Base-by-base conservation (phyloP, 176 grass and related monocot genomes). In the Oryza nivara region DNA sequence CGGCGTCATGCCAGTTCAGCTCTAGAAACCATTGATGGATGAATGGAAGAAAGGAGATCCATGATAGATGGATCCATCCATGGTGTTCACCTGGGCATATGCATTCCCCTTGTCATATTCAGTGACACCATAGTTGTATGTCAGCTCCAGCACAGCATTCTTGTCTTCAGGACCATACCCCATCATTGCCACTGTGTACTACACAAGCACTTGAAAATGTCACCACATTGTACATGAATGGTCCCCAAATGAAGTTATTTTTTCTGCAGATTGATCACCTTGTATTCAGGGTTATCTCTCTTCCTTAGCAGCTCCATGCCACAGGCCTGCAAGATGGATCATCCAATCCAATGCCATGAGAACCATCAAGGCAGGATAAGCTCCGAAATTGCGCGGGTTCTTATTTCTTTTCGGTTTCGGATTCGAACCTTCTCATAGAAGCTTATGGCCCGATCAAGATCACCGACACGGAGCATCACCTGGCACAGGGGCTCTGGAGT, bases 111-210 rank as follows among this genome's bases (percentile, higher is more conserved):
- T 94, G 17, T 80, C 82, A 73, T 94, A 94, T 23, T 94, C 85
- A 19, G 58, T 78, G 80, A 90, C 85, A 0, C 88, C 88, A 10
- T 95, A 88, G 68, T 95, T 95, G 82, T 95, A 92, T 2, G 87
- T 92, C 77, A 92, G 69, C 86, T 92, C 93, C 19, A 95, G 58
- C 14, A 95, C 90, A 0, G 93, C 82, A 12, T 83, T 92, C 85
- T 81, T 88, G 70, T 95, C 90, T 78, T 94, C 92, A 34, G 90
- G 90, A 5, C 85, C 90, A 54, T 94, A 92, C 32, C 90, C 93
- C 88, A 95, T 74, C 90, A 90, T 95, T 2, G 93, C 90, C 38
- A 88, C 83, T 9, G 88, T 86, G 9, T 92, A 88, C 88, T 92
- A 79, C 25, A 86, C 16, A 68, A 64, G 8, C 32, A 16, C 1